Percentiles rank a stretch among this genome's conserved stretches.
These are phyloP conservation scores for Musa beccarii DNA, from an alignment of 176 grass and related monocot genomes.

Conservation along the genomic window DNA sequence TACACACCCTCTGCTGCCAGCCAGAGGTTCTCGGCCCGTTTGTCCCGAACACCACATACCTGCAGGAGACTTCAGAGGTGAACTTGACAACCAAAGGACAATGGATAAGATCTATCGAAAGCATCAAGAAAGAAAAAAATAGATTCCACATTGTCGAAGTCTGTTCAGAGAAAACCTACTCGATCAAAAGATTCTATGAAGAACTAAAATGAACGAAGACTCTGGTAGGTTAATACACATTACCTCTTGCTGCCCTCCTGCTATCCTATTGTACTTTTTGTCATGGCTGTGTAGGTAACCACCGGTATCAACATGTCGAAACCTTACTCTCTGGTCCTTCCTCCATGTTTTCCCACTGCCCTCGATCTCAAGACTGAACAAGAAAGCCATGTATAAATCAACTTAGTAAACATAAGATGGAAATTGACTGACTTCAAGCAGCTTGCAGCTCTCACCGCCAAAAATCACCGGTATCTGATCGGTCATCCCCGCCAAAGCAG, in stretches of 20 bases:
- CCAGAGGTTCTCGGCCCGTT: slow-evolving; percentile 57
- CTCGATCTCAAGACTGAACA: slow-evolving; percentile 58
- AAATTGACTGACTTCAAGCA: background rate
- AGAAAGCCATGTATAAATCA: background rate
- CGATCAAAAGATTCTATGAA: background rate
- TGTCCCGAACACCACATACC: slow-evolving; percentile 62
- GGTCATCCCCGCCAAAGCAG: slow-evolving; percentile 55
- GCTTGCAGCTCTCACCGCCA: slow-evolving; percentile 40
- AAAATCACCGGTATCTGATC: slow-evolving; percentile 66
- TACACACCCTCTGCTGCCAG: slow-evolving; percentile 56
- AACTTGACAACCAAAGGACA: background rate
- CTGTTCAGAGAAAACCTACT: background rate
- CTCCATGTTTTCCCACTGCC: slow-evolving; percentile 60
- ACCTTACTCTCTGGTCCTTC: slow-evolving; percentile 49
- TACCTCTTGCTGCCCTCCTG: slow-evolving; percentile 77
- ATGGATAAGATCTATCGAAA: background rate
- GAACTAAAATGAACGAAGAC: background rate
- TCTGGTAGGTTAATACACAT: background rate
- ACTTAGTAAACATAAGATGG: slow-evolving; percentile 3
- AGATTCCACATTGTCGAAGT: no score
- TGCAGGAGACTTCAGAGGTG: slow-evolving; percentile 2
- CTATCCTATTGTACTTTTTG: slow-evolving; percentile 71
- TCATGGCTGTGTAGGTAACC: slow-evolving; percentile 76
- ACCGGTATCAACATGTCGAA: slow-evolving; percentile 58
- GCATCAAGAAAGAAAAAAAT: no score